Base-by-base conservation (phyloP, 768 basidiomycete species). In the Pulveroboletus sp. region DNA sequence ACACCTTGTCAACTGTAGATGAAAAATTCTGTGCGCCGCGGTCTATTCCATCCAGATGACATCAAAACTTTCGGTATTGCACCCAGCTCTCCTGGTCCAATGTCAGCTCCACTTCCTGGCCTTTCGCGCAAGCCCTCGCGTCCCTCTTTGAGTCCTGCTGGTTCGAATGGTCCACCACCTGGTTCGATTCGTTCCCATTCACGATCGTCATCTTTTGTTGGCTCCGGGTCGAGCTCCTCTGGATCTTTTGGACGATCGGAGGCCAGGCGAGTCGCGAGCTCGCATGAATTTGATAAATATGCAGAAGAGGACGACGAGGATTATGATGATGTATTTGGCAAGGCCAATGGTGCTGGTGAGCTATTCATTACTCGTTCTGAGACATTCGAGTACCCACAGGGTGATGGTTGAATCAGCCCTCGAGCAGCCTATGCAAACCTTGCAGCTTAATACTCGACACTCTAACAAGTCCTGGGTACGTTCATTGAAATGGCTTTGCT, bases 271-370 rank as follows among this genome's bases (percentile, higher is more conserved):
- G 55, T 77, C 32, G 67, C 75, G 44, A 80, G 75, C 52, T 76
- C 81, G 50, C 73, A 73, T 49, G 89, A 86, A 65, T 85, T 95
- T 55, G 80, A 79, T 18, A 93, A 92, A 64, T 96, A 95, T 66
- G 74, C 89, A 6, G 93, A 95, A 68, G 83, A 82, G 8, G 90
- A 96, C 26, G 89, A 82, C 5, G 85, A 97, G 61, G 92, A 97
- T 63, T 98, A 96, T 60, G 92, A 95, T 41, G 95, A 96, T 65
- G 84, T 97, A 9, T 95, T 98, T 67, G 92, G 81, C 51, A 90
- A 89, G 67, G 76, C 74, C 17, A 86, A 79, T 54, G 80, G 81
- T 24, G 74, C 77, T 10, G 73, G 89, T 88, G 54, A 67, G 86
- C 73, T n/a, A 0, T 33, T 14, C 30, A 24, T 54, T 49, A 11